phyloP scores from a whole-genome alignment of 257 asterid species.

The Ocimum tenuiflorum region DNA sequence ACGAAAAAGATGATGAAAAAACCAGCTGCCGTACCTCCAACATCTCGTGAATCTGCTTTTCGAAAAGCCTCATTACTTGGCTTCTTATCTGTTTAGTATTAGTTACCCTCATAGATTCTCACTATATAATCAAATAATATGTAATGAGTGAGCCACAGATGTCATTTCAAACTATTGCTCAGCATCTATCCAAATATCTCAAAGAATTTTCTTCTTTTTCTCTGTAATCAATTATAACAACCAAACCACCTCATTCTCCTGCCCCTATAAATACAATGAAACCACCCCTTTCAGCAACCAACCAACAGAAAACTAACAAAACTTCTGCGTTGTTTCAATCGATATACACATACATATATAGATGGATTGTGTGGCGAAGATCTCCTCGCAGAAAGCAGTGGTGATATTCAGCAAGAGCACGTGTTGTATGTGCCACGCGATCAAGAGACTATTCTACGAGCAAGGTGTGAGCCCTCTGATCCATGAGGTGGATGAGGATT shows the following conservation, averaged over 20 bases:
- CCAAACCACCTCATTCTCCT: not conserved
- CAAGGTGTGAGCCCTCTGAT: conserved; percentile 77
- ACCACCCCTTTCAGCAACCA: conserved; percentile 12
- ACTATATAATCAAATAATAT: not conserved
- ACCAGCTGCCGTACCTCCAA: not conserved
- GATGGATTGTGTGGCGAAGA: conserved; percentile 44
- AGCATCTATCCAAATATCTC: conserved; percentile 7
- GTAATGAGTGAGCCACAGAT: not conserved
- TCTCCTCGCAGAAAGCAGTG: conserved; percentile 59
- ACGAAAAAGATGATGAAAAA: not conserved
- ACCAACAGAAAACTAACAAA: not conserved
- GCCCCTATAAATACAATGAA: conserved; percentile 25
- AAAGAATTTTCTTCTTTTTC: conserved; percentile 17
- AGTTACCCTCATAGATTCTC: conserved; percentile 4
- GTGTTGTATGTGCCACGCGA: conserved; percentile 85
- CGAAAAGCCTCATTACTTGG: not conserved
- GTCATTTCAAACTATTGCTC: not conserved
- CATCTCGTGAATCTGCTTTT: conserved; percentile 7
- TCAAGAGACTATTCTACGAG: conserved; percentile 61
- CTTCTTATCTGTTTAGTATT: not conserved
- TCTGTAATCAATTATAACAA: not conserved
- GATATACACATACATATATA: not conserved
- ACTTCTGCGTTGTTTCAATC: not conserved
- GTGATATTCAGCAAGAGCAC: conserved; percentile 79
- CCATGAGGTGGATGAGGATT: conserved; percentile 55